Evolutionary conservation across 2,329 filamentous ascomycete genomes (phyloP).

Genomic region (Westerdykella aurantiaca): DNA sequence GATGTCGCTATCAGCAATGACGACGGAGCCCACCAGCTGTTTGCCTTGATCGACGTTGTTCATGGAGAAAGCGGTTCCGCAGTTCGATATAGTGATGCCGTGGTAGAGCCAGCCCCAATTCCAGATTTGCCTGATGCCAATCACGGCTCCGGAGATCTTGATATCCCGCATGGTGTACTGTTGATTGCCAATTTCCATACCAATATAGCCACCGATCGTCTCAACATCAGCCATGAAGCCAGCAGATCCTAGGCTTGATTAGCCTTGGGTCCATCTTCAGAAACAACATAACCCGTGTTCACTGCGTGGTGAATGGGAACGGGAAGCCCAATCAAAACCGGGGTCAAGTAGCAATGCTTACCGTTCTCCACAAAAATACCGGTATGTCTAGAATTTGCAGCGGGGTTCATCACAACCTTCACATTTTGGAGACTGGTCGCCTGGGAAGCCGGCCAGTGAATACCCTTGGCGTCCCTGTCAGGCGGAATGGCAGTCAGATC

Average conservation of each 20-base stretch:
- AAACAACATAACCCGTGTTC: neutral
- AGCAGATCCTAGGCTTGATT: conserved; percentile 32
- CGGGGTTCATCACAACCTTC: conserved; percentile 39
- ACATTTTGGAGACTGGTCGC: conserved; percentile 45
- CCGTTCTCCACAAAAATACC: conserved; percentile 45
- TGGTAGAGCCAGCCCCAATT: conserved; percentile 57
- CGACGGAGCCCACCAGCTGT: conserved; percentile 49
- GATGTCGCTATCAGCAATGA: conserved; percentile 53
- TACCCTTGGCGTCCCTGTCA: conserved; percentile 41
- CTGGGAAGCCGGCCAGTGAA: conserved; percentile 46
- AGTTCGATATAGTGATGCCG: conserved; percentile 49
- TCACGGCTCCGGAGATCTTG: conserved; percentile 47
- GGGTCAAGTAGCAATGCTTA: conserved; percentile 4
- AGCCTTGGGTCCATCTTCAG: neutral
- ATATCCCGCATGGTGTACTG: conserved; percentile 56
- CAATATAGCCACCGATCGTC: conserved; percentile 41
- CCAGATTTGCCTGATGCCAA: conserved; percentile 55
- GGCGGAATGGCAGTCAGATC: conserved; percentile 52
- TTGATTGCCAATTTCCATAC: conserved; percentile 44
- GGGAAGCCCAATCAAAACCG: no score
- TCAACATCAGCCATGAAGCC: conserved; percentile 45
- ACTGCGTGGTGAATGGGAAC: no score
- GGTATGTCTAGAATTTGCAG: conserved; percentile 43
- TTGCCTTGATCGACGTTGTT: conserved; percentile 21
- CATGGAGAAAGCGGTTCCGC: conserved; percentile 51